A percentile compares a stretch with the other conserved stretches of the same genome.
Conservation (phyloP, 1,284 basidiomycete species). For the Fomitopsis palustris region DNA sequence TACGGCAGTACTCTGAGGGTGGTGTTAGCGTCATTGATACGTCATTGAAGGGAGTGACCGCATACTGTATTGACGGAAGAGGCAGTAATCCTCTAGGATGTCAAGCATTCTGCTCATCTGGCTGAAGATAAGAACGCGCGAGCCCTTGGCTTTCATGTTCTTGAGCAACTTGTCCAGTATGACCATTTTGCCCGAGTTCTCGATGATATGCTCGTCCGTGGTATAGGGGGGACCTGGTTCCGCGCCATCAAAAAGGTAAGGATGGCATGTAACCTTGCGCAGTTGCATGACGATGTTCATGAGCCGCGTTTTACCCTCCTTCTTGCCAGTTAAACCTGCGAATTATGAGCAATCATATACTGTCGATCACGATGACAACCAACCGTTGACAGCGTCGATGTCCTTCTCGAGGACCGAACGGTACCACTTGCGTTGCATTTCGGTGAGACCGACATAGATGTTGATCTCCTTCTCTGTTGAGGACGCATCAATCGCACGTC, state of each 20-base stretch:
- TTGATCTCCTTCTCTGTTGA: slow-evolving; percentile 94
- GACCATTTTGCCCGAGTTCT: slow-evolving; percentile 97
- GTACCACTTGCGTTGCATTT: slow-evolving; percentile 99
- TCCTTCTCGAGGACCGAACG: slow-evolving; percentile 96
- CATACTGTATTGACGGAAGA: slow-evolving; percentile 88
- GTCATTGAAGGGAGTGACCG: too few relatives aligned
- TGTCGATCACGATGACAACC: not conserved
- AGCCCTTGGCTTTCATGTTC: slow-evolving; percentile 90
- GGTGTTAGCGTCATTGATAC: not conserved
- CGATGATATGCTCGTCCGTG: slow-evolving; percentile 94
- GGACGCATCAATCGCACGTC: slow-evolving; percentile 8
- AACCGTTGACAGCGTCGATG: slow-evolving; percentile 97
- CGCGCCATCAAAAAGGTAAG: slow-evolving; percentile 85
- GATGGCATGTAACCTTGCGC: slow-evolving; percentile 82
- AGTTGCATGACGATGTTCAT: slow-evolving; percentile 99
- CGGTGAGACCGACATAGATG: slow-evolving; percentile 95
- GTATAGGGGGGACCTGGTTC: slow-evolving; percentile 99
- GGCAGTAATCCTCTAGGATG: slow-evolving; percentile 96
- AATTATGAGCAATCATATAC: not conserved
- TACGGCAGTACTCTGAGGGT: slow-evolving; percentile 86
- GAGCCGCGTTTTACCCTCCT: slow-evolving; percentile 96
- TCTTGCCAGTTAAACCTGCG: slow-evolving; percentile 86
- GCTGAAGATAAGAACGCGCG: slow-evolving; percentile 94
- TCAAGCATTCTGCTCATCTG: slow-evolving; percentile 95
- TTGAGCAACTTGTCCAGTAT: slow-evolving; percentile 93